A percentile compares a stretch with the other conserved stretches of the same genome.
phyloP scores from a whole-genome alignment of 768 basidiomycete genomes.

The Lactarius pseudohatsudake region DNA sequence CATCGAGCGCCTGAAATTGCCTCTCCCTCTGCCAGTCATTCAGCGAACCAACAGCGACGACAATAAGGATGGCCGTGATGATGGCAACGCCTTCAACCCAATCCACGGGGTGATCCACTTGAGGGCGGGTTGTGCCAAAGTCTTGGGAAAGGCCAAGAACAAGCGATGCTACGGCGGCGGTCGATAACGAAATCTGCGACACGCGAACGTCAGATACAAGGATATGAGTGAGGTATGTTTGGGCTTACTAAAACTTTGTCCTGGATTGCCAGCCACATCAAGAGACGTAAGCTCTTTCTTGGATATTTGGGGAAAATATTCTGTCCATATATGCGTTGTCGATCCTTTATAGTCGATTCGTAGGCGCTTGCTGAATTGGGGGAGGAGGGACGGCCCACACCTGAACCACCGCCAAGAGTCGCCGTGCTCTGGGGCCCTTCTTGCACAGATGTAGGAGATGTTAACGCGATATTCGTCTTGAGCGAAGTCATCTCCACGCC shows the following conservation, averaged over 20 bases:
- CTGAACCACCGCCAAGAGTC: too few species aligned
- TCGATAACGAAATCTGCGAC: constrained; percentile 80
- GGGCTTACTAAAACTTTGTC: constrained; percentile 60
- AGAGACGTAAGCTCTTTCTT: constrained; percentile 47
- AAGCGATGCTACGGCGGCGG: constrained; percentile 87
- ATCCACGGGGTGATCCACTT: constrained; percentile 77
- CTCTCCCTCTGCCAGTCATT: constrained; percentile 99
- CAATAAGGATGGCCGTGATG: too few species aligned
- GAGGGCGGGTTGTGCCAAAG: constrained; percentile 66
- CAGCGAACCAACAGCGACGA: constrained; percentile 35
- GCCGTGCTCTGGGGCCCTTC: too few species aligned
- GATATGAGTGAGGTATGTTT: not conserved
- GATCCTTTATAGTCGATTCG: constrained; percentile 42
- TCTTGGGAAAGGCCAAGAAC: constrained; percentile 96
- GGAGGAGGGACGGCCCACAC: not conserved
- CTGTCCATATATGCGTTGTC: constrained; percentile 50
- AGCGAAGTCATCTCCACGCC: too few species aligned
- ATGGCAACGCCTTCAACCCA: constrained; percentile 70
- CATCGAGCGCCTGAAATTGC: constrained; percentile 92
- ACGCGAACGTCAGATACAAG: constrained; percentile 36
- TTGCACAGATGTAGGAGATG: too few species aligned
- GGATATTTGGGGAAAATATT: constrained; percentile 53
- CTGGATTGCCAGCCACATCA: constrained; percentile 63
- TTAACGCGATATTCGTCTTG: too few species aligned
- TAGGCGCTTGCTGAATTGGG: constrained; percentile 31